A percentile compares a stretch with the other conserved stretches of the same genome.
phyloP scores from a whole-genome alignment of 2,329 filamentous ascomycete genomes.

The Leptographium radiaticola region DNA sequence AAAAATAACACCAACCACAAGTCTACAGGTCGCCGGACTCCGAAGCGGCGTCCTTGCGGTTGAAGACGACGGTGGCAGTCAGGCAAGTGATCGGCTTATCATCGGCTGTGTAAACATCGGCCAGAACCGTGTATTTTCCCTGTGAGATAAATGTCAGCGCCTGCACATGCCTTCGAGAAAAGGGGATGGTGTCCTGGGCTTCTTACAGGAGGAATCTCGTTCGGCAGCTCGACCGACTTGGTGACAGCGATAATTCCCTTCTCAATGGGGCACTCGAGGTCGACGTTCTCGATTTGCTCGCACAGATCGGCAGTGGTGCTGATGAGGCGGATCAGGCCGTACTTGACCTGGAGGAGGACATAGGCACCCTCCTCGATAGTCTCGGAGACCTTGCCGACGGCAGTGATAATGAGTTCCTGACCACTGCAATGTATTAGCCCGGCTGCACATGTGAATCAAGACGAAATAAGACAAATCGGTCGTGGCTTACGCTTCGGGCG shows the following conservation, averaged over 20 bases:
- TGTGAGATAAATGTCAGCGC: slow-evolving; percentile 19
- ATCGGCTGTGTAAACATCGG: slow-evolving; percentile 69
- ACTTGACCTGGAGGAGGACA: slow-evolving; percentile 78
- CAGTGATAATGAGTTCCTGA: slow-evolving; percentile 62
- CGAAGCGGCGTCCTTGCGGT: slow-evolving; percentile 17
- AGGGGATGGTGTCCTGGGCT: not conserved
- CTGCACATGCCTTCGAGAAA: not conserved
- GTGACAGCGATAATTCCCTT: slow-evolving; percentile 59
- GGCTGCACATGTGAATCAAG: slow-evolving; percentile 1
- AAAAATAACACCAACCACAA: not conserved
- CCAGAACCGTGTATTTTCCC: slow-evolving; percentile 83
- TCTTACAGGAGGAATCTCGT: slow-evolving; percentile 77
- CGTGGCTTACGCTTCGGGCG: slow-evolving; percentile 65
- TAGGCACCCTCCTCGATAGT: slow-evolving; percentile 66
- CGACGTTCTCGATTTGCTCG: slow-evolving; percentile 77
- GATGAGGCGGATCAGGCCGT: slow-evolving; percentile 82
- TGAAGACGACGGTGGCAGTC: slow-evolving; percentile 58
- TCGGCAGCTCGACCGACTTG: slow-evolving; percentile 76
- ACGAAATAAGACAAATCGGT: not conserved
- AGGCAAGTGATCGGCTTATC: slow-evolving; percentile 74
- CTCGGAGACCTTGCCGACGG: slow-evolving; percentile 60
- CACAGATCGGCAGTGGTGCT: slow-evolving; percentile 73
- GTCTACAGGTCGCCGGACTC: slow-evolving; percentile 4
- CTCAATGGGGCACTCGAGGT: slow-evolving; percentile 78
- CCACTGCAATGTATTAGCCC: slow-evolving; percentile 42